Evolutionary conservation across 352 stramenopile species (phyloP).

Genomic region (Globisporangium splendens): DNA sequence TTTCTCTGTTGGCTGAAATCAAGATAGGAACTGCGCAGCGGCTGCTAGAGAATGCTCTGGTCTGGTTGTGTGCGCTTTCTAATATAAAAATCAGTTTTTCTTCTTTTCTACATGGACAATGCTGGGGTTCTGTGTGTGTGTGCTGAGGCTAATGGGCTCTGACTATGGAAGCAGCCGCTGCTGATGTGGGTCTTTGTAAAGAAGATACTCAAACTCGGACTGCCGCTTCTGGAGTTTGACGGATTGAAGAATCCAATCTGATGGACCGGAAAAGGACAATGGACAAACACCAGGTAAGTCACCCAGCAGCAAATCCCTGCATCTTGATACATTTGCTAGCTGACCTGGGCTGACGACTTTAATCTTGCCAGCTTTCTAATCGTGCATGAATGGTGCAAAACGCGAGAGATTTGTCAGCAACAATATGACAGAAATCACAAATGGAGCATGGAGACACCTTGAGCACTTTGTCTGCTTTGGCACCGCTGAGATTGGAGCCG

Average conservation of each 20-base stretch:
- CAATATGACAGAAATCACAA: background rate
- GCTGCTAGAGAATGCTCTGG: background rate
- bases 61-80: slow-evolving; percentile 6
- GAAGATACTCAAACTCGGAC: slow-evolving; percentile 62
- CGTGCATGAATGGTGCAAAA: background rate
- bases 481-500: slow-evolving; percentile 68
- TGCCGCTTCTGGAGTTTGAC: slow-evolving; percentile 61
- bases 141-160: background rate
- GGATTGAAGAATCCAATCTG: slow-evolving; percentile 79
- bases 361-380: slow-evolving; percentile 47
- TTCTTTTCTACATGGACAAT: slow-evolving; percentile 13
- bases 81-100: slow-evolving; percentile 15
- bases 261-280: background rate
- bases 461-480: slow-evolving; percentile 68
- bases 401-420: background rate
- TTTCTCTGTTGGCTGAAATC: slow-evolving; percentile 13
- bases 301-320: too few species aligned
- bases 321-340: too few species aligned
- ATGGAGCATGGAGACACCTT: slow-evolving; percentile 32
- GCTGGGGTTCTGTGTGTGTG: background rate
- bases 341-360: slow-evolving; percentile 68
- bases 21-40: slow-evolving; percentile 4
- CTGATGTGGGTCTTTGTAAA: slow-evolving; percentile 55
- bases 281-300: background rate
- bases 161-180: slow-evolving; percentile 1